phyloP scores from a whole-genome alignment of 352 stramenopile species.

The Pythium scleroteichum region DNA sequence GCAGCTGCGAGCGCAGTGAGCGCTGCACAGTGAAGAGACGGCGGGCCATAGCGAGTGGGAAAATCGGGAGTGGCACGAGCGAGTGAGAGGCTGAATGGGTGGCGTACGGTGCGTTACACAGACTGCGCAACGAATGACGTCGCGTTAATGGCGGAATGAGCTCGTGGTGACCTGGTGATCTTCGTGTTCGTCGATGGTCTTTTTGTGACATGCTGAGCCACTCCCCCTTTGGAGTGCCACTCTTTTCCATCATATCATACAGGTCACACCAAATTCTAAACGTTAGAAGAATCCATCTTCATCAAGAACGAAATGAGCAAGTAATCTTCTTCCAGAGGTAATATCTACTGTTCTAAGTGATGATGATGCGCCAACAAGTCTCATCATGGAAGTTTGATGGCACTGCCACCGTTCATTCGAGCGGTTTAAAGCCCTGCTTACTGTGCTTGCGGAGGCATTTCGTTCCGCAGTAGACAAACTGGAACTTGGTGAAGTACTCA shows the following conservation, averaged over 20 bases:
- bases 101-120: neutral
- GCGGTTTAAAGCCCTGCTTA: constrained; percentile 46
- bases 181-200: constrained; percentile 14
- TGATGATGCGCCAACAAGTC: neutral
- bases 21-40: constrained; percentile 16
- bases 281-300: neutral
- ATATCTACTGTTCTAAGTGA: neutral
- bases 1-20: constrained; percentile 19
- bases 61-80: neutral
- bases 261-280: constrained; percentile 10
- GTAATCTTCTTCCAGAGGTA: neutral
- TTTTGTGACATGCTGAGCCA: constrained; percentile 26
- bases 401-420: constrained; percentile 6
- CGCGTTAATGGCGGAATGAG: constrained; percentile 9
- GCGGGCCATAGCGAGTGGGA: constrained; percentile 6
- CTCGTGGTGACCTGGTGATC: constrained; percentile 11
- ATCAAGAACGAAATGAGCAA: neutral
- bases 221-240: constrained; percentile 11
- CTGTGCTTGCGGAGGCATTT: constrained; percentile 83
- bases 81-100: neutral
- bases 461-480: constrained; percentile 79
- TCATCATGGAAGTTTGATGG: neutral
- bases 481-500: constrained; percentile 88
- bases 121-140: neutral
- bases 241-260: constrained; percentile 6